A percentile compares a stretch with the other conserved stretches of the same genome.
phyloP scores from a whole-genome alignment of 108 stramenopile species.

The Conticribra guillardii region DNA sequence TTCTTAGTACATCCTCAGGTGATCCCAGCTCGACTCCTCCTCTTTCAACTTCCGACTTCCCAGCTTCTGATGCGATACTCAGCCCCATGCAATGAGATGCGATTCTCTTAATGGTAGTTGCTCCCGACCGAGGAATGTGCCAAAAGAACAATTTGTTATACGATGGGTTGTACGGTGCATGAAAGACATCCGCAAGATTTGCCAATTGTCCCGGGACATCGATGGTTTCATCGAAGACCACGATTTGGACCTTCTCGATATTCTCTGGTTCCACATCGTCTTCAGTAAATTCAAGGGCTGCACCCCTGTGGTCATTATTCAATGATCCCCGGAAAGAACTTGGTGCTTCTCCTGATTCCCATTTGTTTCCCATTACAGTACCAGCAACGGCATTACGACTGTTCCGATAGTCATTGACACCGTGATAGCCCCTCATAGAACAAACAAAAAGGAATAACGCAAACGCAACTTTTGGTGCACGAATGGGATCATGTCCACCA shows the following conservation, averaged over 20 bases:
- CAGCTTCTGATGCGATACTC: slow-evolving; percentile 33
- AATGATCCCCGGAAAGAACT: not conserved
- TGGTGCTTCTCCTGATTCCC: not conserved
- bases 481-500: slow-evolving; percentile 7
- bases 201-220: slow-evolving; percentile 6
- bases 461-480: slow-evolving; percentile 36
- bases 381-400: not conserved
- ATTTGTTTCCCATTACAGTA: no score
- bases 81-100: slow-evolving; percentile 48
- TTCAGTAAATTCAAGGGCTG: not conserved
- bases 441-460: slow-evolving; percentile 26
- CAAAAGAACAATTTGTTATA: slow-evolving; percentile 42
- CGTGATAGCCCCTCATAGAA: slow-evolving; percentile 34
- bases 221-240: slow-evolving; percentile 14
- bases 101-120: slow-evolving; percentile 45
- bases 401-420: slow-evolving; percentile 31
- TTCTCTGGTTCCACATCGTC: not conserved
- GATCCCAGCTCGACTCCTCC: not conserved
- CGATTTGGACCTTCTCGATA: slow-evolving; percentile 17
- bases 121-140: slow-evolving; percentile 53
- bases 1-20: slow-evolving; percentile 11
- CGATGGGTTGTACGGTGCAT: slow-evolving; percentile 17
- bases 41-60: slow-evolving; percentile 21
- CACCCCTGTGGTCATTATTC: slow-evolving; percentile 8
- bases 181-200: slow-evolving; percentile 30